Evolutionary conservation across 1,284 basidiomycete species (phyloP), one percentile per base, ranked within the genome.

Genomic region (Cutaneotrichosporon curvatum): DNA sequence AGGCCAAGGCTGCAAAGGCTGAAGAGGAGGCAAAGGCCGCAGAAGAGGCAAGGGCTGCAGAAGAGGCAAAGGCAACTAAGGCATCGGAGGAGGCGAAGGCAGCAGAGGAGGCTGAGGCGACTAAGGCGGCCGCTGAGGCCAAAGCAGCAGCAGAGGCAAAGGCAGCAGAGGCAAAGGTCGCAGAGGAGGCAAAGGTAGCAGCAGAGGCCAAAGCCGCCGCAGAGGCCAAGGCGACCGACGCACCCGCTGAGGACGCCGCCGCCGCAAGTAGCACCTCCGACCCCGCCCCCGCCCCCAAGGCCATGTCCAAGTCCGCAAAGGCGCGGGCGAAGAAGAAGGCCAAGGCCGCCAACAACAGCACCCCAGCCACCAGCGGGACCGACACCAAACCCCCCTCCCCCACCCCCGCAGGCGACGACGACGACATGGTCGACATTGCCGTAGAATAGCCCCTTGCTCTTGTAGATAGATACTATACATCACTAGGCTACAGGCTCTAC

Each of bases 231-330:
- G 42, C 37, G 35, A 40, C 41, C 16, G 48, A 43, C n/a, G n/a
- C n/a, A 20, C 42, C 48, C 18, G 46, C 22, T 15, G 43, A 22
- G 4, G 48, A 20, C 38, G 45, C 48, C 3, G 33, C 36, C n/a
- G 18, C 37, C 16, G 23, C 41, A 20, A 22, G 19, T 8, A 38
- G 25, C 15, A 23, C 34, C 12, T 20, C 43, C 7, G 48, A 25
- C 14, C 32, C 33, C 16, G 10, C 23, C 19, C 4, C 11, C 19
- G 22, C 21, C 21, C 22, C 3, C 3, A 22, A 28, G 15, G 22
- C 14, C 23, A 28, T 15, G 19, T 19, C 21, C 22, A 35, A 35
- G 33, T 35, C 33, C 14, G 18, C 33, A n/a, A n/a, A 15, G 33
- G 19, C 11, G 12, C 15, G 23, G 10, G 20, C 39, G 6, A 45